Evolutionary conservation across 306 rosid genomes (phyloP).

Genomic region (Fagus crenata): DNA sequence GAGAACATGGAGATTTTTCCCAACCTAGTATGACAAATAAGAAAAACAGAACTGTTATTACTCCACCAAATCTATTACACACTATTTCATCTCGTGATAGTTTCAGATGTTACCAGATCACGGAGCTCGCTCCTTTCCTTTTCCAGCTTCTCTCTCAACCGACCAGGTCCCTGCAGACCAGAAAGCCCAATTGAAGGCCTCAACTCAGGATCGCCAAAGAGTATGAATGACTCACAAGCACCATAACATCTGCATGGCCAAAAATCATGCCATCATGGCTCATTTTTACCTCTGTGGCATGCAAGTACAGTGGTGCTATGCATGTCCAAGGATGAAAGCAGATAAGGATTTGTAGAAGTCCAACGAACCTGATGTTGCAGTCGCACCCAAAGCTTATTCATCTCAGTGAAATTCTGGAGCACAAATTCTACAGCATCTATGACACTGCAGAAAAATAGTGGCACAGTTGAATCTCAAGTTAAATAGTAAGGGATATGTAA

Average conservation of each 20-base stretch:
- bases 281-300: conserved; percentile 79
- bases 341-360: conserved; percentile 30
- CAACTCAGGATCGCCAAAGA: conserved; percentile 93
- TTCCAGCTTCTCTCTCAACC: conserved; percentile 74
- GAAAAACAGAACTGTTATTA: conserved; percentile 31
- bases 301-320: conserved; percentile 95
- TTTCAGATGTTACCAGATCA: conserved; percentile 68
- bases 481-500: background rate
- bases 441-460: conserved; percentile 52
- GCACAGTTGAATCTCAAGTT: conserved; percentile 20
- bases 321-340: conserved; percentile 39
- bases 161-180: conserved; percentile 95
- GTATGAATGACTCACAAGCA: conserved; percentile 90
- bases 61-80: conserved; percentile 19
- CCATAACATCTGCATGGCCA: conserved; percentile 99
- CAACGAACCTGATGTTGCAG: conserved; percentile 78
- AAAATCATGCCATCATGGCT: conserved; percentile 88
- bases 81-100: conserved; percentile 33
- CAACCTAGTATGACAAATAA: conserved; percentile 58
- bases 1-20: conserved; percentile 86
- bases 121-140: conserved; percentile 95
- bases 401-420: conserved; percentile 85
- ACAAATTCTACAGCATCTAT: conserved; percentile 82
- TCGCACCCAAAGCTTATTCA: conserved; percentile 98
- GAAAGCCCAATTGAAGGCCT: conserved; percentile 91